Evolutionary conservation across 225 moss, liverwort and hornwort species (phyloP), one percentile per base, ranked within the genome.

Genomic region (Ulota crispa): DNA sequence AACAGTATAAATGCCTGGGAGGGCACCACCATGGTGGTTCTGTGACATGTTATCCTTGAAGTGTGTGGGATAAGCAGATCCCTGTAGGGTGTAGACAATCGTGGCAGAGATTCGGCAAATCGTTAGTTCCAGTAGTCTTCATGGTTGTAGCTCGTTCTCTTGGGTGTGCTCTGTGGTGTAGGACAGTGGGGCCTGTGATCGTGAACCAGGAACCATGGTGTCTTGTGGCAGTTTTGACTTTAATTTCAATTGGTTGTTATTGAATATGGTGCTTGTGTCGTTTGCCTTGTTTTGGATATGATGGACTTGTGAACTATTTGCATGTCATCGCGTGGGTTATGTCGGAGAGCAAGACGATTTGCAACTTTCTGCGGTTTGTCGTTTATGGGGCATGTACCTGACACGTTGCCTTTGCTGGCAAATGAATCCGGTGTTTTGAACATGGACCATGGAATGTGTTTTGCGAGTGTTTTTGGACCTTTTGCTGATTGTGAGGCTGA

Each of bases 1-100:
- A 23, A 67, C 54, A 39, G 45, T 57, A 66, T 80, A 41, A 75
- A 80, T 84, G 84, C 74, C 84, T 75, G 52, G 52, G 56, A 80
- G 75, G 69, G 84, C 84, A 70, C 80, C 78, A 24, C 84, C 75
- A 53, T 84, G 84, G 84, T 72, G 19, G 23, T 54, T 28, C 62
- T 30, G 64, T 64, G 54, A 42, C 62, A 6, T 65, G 34, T 30
- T 18, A 15, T 79, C 21, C 15, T 59, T 19, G 30, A 50, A 50
- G 39, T 53, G 61, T 47, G 61, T 52, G 68, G 50, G 73, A n/a
- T 13, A 66, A 9, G 69, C 69, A 84, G 78, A 67, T 78, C 78
- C 64, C 21, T 24, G 59, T 43, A 57, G 66, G 56, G 55, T 57
- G 83, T 64, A 70, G 64, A 41, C 70, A 83, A 77, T 83, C 71